Evolutionary conservation across 352 stramenopile genomes (phyloP).

Genomic region (Pythium aphanidermatum): DNA sequence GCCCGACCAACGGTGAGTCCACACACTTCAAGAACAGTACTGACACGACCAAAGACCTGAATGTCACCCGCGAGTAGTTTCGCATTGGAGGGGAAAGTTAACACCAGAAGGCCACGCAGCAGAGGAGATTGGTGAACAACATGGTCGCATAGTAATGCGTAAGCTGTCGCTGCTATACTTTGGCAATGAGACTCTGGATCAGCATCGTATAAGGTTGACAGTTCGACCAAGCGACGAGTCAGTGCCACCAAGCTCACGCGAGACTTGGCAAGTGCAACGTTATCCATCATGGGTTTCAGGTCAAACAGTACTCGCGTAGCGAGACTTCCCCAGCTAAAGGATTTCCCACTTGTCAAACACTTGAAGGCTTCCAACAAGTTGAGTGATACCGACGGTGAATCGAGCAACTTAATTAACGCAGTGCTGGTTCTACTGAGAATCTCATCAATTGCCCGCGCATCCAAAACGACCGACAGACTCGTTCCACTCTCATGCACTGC

Average conservation of each 20-base stretch:
- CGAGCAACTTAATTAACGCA: constrained; percentile 2
- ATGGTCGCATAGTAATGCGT: constrained; percentile 57
- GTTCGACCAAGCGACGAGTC: constrained; percentile 35
- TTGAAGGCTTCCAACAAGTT: neutral
- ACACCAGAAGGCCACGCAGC: constrained; percentile 35
- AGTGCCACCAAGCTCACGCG: constrained; percentile 31
- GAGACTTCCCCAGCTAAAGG: neutral
- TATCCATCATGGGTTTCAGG: constrained; percentile 5
- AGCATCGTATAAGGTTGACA: neutral
- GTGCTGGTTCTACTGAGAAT: constrained; percentile 5
- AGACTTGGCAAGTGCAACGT: constrained; percentile 25
- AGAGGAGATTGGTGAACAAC: constrained; percentile 54
- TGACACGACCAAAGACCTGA: neutral
- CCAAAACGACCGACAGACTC: constrained; percentile 7
- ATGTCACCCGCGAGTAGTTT: constrained; percentile 16
- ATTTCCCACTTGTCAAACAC: neutral
- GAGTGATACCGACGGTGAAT: neutral
- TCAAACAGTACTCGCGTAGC: constrained; percentile 5
- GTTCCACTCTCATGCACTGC: constrained; percentile 4
- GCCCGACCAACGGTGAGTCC: no score
- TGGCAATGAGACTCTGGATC: no score
- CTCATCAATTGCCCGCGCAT: constrained; percentile 9
- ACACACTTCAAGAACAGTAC: constrained; percentile 26
- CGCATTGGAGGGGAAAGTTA: constrained; percentile 16
- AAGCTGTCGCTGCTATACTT: constrained; percentile 23